phyloP scores from a whole-genome alignment of 2,329 filamentous ascomycete genomes.

The Emmonsiellopsis sp. region DNA sequence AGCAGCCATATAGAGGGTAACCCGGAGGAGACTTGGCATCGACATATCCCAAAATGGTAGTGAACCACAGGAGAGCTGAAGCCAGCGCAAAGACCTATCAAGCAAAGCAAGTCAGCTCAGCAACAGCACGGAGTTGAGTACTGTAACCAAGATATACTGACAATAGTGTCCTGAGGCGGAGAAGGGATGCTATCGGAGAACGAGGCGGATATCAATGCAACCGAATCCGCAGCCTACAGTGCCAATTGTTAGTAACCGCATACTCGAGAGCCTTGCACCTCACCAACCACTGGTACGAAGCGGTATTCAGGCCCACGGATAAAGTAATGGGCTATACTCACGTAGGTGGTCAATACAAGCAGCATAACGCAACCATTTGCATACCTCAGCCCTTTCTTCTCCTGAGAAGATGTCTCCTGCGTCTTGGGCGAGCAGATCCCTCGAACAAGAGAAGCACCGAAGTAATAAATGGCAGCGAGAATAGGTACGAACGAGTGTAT shows the following conservation, averaged over 20 bases:
- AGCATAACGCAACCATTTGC: constrained; percentile 35
- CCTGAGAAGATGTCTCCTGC: constrained; percentile 26
- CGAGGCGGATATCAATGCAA: constrained; percentile 9
- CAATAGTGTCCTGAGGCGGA: constrained; percentile 8
- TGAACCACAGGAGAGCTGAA: constrained; percentile 55
- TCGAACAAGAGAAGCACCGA: constrained; percentile 40
- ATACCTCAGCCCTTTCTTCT: constrained; percentile 33
- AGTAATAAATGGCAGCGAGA: constrained; percentile 49
- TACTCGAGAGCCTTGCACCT: neutral
- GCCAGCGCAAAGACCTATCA: constrained; percentile 49
- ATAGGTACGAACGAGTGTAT: constrained; percentile 33
- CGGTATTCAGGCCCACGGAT: neutral
- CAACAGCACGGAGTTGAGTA: neutral
- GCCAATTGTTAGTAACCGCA: neutral
- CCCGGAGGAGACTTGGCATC: constrained; percentile 46
- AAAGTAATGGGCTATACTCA: constrained; percentile 17
- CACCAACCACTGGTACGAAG: neutral
- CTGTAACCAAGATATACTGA: constrained; percentile 7
- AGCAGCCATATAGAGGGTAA: constrained; percentile 57
- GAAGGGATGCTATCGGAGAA: constrained; percentile 2
- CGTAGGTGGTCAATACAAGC: constrained; percentile 31
- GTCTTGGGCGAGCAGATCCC: constrained; percentile 47
- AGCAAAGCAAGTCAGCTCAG: neutral
- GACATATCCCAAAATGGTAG: constrained; percentile 48
- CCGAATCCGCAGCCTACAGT: constrained; percentile 12